Percentiles rank a stretch among this genome's conserved stretches.
Conservation (phyloP, 164 flowering plant genomes). For the Aristolochia californica region DNA sequence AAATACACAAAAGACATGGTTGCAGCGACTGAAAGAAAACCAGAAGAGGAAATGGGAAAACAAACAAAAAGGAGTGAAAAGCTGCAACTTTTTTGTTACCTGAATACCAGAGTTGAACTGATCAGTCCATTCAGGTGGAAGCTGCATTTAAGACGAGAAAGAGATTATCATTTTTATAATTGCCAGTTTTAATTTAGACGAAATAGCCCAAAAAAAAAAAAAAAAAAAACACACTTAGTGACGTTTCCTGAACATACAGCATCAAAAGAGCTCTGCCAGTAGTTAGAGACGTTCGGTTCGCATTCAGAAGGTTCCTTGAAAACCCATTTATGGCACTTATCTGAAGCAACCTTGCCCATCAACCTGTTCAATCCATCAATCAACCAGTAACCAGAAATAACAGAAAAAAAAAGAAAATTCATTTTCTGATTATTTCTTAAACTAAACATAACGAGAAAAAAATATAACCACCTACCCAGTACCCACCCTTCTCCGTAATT, state of each 20-base stretch:
- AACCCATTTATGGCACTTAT: conserved; percentile 99
- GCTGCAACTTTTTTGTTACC: conserved; percentile 22
- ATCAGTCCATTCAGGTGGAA: conserved; percentile 98
- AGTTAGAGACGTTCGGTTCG: conserved; percentile 88
- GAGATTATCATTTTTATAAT: neutral
- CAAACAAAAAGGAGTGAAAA: neutral
- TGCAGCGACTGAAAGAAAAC: neutral
- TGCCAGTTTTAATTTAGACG: neutral
- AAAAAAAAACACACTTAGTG: neutral
- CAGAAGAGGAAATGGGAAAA: neutral
- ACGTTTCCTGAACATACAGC: conserved; percentile 52
- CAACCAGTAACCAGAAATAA: conserved; percentile 6
- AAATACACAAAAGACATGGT: conserved; percentile 7
- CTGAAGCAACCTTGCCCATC: conserved; percentile 99
- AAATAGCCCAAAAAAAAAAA: neutral
- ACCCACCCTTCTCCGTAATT: conserved; percentile 99
- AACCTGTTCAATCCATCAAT: conserved; percentile 48
- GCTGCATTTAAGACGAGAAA: conserved; percentile 35
- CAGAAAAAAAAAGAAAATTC: neutral
- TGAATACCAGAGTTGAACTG: conserved; percentile 98
- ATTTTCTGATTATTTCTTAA: neutral
- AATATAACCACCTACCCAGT: conserved; percentile 64
- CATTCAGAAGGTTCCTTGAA: conserved; percentile 96
- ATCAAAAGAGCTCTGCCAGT: conserved; percentile 99
- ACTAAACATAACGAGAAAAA: conserved; percentile 1